Evolutionary conservation across 148 eudicot genomes (phyloP), one percentile per base, ranked within the genome.

Genomic region (Fagopyrum esculentum): DNA sequence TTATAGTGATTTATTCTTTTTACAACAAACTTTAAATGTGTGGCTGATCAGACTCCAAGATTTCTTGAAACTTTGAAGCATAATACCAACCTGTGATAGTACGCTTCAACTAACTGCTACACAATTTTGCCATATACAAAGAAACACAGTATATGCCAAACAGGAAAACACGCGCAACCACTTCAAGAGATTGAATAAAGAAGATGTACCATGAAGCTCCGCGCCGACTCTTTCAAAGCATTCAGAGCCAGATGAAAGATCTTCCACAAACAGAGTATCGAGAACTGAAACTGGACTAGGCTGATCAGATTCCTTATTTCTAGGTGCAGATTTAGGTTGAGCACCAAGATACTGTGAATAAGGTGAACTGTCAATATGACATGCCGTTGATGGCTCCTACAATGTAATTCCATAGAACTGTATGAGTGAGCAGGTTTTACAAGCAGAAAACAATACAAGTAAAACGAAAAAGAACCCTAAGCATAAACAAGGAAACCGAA

Each of bases 251-350:
- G 98, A 86, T 66, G 97, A 96, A 74, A 86, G 30, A 70, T 89
- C 93, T 80, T 89, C 98, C 60, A 76, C 72, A 70, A 78, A 84
- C 74, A 91, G 79, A 78, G 83, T 82, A 79, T 92, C 91, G 75
- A 90, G 78, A 79, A 92, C 90, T 68, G 99, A 96, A 73, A 84
- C 82, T 4, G 97, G 97, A 75, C 96, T 92, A 30, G 85, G 94
- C 75, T 89, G 93, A 74, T 89, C 94, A 66, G 86, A 85, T 79
- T 96, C 98, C 84, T 86, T 92, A 45, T 90, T 85, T 83, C 86
- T 83, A 50, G 76, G 84, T 3, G 89, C 82, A 82, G 87, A 84
- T 78, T 84, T 86, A 72, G 84, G 81, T 76, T 90, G 93, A 77
- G 85, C 78, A 45, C 77, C 87, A 44, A 80, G 74, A 56, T 77